Evolutionary conservation across 352 stramenopile species (phyloP).

Genomic region (Thraustochytrium sp.): DNA sequence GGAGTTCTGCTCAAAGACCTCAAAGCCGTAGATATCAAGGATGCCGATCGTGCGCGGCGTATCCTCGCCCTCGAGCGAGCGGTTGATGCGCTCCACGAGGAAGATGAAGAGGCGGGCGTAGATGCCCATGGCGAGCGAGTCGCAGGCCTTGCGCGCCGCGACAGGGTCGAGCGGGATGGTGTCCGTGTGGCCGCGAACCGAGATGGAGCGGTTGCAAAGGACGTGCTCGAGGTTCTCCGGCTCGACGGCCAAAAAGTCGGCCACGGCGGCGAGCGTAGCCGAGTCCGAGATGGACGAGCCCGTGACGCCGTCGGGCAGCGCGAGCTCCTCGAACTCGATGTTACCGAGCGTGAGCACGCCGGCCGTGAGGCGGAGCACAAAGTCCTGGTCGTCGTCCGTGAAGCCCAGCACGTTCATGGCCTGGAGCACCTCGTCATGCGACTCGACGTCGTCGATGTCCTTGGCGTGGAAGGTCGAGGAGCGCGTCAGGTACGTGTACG

Average conservation of each 20-base stretch:
- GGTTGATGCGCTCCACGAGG: slow-evolving; percentile 70
- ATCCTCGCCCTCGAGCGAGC: slow-evolving; percentile 14
- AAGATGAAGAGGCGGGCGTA: slow-evolving; percentile 92
- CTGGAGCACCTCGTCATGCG: slow-evolving; percentile 10
- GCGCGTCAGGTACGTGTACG: slow-evolving; percentile 40
- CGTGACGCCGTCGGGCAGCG: not conserved
- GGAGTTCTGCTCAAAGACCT: slow-evolving; percentile 85
- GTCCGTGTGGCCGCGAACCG: not conserved
- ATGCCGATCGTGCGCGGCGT: slow-evolving; percentile 37
- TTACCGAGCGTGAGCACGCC: slow-evolving; percentile 38
- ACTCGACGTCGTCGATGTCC: slow-evolving; percentile 34
- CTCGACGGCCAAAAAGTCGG: not conserved
- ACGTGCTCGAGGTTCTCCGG: not conserved
- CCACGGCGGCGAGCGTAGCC: not conserved
- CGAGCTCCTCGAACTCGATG: slow-evolving; percentile 19
- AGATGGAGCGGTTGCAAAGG: slow-evolving; percentile 14
- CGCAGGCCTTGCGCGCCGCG: slow-evolving; percentile 53
- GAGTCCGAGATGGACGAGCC: not conserved
- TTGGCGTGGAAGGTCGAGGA: not conserved
- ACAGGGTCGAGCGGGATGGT: slow-evolving; percentile 29
- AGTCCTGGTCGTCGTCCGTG: not conserved
- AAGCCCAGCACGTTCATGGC: slow-evolving; percentile 42
- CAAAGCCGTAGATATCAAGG: slow-evolving; percentile 88
- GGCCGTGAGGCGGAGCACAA: slow-evolving; percentile 16
- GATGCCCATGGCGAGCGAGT: slow-evolving; percentile 86